phyloP scores from a whole-genome alignment of 345 rosid species.

The Alliaria petiolata region DNA sequence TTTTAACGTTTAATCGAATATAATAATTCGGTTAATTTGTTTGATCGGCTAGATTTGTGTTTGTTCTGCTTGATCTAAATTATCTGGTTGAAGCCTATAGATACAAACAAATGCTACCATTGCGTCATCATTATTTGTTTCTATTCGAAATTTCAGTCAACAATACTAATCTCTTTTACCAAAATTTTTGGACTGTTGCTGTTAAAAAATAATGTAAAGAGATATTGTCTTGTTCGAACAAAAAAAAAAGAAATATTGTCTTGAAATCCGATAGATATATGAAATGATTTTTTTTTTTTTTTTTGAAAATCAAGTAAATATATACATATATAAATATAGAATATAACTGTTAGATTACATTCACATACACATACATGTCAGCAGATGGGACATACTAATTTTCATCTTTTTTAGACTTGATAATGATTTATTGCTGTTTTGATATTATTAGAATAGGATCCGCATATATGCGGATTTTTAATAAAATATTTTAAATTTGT shows the following conservation, averaged over 20 bases:
- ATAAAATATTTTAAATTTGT: no score
- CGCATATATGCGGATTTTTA: no score
- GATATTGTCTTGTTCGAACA: no score
- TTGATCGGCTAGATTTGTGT: no score
- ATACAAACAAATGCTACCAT: slow-evolving; percentile 15
- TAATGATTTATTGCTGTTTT: neutral
- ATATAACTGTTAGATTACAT: neutral
- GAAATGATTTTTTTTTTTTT: no score
- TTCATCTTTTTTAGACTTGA: neutral
- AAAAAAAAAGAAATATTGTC: no score
- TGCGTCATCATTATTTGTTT: slow-evolving; percentile 12
- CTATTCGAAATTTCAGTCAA: slow-evolving; percentile 15
- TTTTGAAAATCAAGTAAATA: neutral
- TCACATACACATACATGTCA: neutral
- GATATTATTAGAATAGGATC: no score
- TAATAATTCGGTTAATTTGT: no score
- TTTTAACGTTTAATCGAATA: no score
- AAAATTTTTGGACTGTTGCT: slow-evolving; percentile 17
- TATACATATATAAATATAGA: neutral
- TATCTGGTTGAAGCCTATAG: no score
- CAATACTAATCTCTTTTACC: slow-evolving; percentile 15
- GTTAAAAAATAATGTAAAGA: no score
- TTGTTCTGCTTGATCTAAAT: no score
- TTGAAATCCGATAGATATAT: neutral
- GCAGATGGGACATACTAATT: neutral